Conservation (phyloP, 2,329 filamentous ascomycete genomes). For the Ascochyta rabiei region DNA sequence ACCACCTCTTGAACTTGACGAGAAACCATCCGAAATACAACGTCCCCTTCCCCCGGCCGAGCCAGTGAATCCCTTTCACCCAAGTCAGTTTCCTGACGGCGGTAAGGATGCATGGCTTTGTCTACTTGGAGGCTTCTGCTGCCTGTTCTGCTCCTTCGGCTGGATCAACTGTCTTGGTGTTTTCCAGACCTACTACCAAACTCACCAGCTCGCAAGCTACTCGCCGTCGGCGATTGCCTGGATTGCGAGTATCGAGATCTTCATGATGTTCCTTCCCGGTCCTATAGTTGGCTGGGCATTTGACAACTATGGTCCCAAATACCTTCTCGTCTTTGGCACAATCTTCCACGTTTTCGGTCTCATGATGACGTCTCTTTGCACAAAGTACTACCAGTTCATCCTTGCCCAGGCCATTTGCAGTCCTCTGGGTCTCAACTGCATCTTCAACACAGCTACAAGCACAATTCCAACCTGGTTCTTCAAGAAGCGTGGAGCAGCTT, state of each 20-base stretch:
- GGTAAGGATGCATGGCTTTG: slow-evolving; percentile 45
- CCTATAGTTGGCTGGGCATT: slow-evolving; percentile 68
- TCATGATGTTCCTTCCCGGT: slow-evolving; percentile 60
- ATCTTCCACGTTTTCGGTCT: slow-evolving; percentile 65
- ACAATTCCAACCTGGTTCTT: slow-evolving; percentile 56
- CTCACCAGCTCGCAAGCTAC: slow-evolving; percentile 49
- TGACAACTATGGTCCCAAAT: slow-evolving; percentile 67
- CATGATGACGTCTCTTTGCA: slow-evolving; percentile 67
- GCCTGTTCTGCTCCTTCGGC: slow-evolving; percentile 46
- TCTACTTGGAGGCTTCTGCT: slow-evolving; percentile 35
- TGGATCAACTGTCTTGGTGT: slow-evolving; percentile 55
- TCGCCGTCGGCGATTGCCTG: slow-evolving; percentile 52
- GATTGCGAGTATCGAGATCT: slow-evolving; percentile 54
- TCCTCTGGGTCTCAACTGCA: slow-evolving; percentile 60
- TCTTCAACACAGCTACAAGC: slow-evolving; percentile 58
- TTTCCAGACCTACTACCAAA: slow-evolving; percentile 56
- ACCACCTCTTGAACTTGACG: slow-evolving; percentile 10
- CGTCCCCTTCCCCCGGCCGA: slow-evolving; percentile 14
- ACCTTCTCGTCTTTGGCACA: slow-evolving; percentile 59
- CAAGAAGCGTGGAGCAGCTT: slow-evolving; percentile 55
- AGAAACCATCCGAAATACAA: slow-evolving; percentile 16
- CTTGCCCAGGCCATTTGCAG: slow-evolving; percentile 61
- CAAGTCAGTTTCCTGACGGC: slow-evolving; percentile 47
- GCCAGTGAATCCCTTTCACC: slow-evolving; percentile 33
- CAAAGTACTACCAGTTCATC: slow-evolving; percentile 61